Evolutionary conservation across 2,329 filamentous ascomycete species (phyloP).

Genomic region (Myriosclerotinia duriaeana): DNA sequence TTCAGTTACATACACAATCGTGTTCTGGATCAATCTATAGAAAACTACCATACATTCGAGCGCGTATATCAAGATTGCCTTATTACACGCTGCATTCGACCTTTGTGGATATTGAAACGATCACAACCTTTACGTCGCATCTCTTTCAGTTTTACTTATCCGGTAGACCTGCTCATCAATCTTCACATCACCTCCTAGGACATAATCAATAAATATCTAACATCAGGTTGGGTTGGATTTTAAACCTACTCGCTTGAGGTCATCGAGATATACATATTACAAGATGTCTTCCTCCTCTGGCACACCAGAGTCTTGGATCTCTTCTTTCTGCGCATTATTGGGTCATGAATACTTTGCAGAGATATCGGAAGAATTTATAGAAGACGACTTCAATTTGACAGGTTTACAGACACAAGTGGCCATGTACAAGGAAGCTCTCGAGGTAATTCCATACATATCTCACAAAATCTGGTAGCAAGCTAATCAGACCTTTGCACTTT

Average conservation of each 20-base stretch:
- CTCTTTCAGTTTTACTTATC: neutral
- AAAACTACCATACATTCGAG: neutral
- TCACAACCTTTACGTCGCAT: neutral
- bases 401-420: conserved; percentile 92
- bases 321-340: conserved; percentile 90
- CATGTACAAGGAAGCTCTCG: conserved; percentile 98
- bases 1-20: neutral
- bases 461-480: neutral
- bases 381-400: conserved; percentile 99
- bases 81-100: neutral
- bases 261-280: conserved; percentile 10
- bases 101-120: conserved; percentile 3
- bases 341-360: conserved; percentile 99
- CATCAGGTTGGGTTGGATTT: conserved; percentile 10
- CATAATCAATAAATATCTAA: neutral
- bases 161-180: neutral
- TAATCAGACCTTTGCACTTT: conserved; percentile 24
- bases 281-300: conserved; percentile 41
- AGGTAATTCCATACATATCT: conserved; percentile 50
- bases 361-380: conserved; percentile 98
- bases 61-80: neutral
- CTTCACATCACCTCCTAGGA: neutral
- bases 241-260: neutral
- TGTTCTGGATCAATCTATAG: conserved; percentile 8
- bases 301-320: conserved; percentile 84